Percentiles rank a stretch among this genome's conserved stretches.
These are phyloP conservation scores for Coemansia sp. DNA, from an alignment of 192 early-diverging fungal species.

Conservation along the genomic window DNA sequence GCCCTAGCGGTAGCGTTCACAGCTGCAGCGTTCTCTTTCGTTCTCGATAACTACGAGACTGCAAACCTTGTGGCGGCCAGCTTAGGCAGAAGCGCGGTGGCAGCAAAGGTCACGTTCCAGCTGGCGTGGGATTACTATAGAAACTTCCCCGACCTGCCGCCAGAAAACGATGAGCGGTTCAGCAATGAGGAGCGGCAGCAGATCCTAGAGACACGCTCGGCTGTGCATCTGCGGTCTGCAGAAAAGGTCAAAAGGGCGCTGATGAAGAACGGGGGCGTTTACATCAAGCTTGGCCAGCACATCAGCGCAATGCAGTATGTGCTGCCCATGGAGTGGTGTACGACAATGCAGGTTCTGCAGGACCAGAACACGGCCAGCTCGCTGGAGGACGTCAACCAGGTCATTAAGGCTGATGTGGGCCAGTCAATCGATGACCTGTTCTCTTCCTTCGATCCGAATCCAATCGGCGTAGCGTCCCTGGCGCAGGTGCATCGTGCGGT, in stretches of 20 bases:
- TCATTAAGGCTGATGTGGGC: constrained; percentile 73
- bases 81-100: constrained; percentile 33
- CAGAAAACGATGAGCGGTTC: constrained; percentile 6
- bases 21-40: constrained; percentile 16
- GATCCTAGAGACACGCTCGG: constrained; percentile 25
- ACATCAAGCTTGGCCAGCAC: constrained; percentile 91
- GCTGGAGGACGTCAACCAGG: constrained; percentile 64
- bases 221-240: constrained; percentile 69
- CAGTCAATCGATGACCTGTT: constrained; percentile 67
- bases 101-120: constrained; percentile 33
- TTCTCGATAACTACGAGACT: constrained; percentile 44
- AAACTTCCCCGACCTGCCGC: constrained; percentile 49
- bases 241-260: constrained; percentile 62
- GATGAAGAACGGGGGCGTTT: constrained; percentile 74
- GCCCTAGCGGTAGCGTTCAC: constrained; percentile 5
- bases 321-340: constrained; percentile 87
- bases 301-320: constrained; percentile 80
- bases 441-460: constrained; percentile 72
- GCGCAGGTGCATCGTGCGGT: constrained; percentile 90
- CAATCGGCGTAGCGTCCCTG: constrained; percentile 91
- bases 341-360: constrained; percentile 78
- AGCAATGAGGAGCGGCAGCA: constrained; percentile 21
- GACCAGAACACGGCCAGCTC: constrained; percentile 80
- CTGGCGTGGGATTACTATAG: constrained; percentile 54
- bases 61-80: constrained; percentile 42